These are phyloP conservation scores for Pseudogymnoascus sp. DNA, from an alignment of 2,329 filamentous ascomycete genomes.

Conservation along the genomic window DNA sequence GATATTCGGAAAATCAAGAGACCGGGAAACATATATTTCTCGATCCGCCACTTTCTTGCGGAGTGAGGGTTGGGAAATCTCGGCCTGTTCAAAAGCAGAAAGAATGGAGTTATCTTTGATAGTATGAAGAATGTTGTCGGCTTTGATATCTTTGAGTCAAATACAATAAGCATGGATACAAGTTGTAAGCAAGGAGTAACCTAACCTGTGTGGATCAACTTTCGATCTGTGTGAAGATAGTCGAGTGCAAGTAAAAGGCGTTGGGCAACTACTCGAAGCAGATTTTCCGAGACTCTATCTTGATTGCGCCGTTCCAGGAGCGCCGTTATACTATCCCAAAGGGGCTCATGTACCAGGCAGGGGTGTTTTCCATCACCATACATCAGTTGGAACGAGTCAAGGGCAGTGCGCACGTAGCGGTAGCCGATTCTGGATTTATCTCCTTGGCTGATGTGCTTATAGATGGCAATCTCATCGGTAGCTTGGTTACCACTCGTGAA, in stretches of 20 bases:
- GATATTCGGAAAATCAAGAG: constrained; percentile 29
- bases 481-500: constrained; percentile 15
- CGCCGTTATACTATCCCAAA: constrained; percentile 35
- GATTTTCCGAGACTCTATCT: constrained; percentile 28
- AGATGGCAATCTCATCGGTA: constrained; percentile 30
- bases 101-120: constrained; percentile 31
- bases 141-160: constrained; percentile 35
- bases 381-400: constrained; percentile 32
- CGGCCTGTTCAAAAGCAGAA: constrained; percentile 32
- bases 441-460: constrained; percentile 30
- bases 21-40: constrained; percentile 35
- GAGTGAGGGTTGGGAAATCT: constrained; percentile 32
- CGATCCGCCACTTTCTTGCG: constrained; percentile 35
- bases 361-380: constrained; percentile 30
- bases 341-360: constrained; percentile 33
- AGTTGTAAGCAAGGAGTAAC: constrained; percentile 12
- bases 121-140: constrained; percentile 38
- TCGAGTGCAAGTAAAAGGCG: constrained; percentile 37
- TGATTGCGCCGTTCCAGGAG: constrained; percentile 35
- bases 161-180: constrained; percentile 14
- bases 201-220: constrained; percentile 38
- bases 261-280: constrained; percentile 32
- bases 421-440: constrained; percentile 28
- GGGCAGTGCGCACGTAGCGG: constrained; percentile 26
- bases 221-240: constrained; percentile 37